These are phyloP conservation scores for Penicillium coffeae DNA, from an alignment of 495 filamentous ascomycete species.

Conservation along the genomic window DNA sequence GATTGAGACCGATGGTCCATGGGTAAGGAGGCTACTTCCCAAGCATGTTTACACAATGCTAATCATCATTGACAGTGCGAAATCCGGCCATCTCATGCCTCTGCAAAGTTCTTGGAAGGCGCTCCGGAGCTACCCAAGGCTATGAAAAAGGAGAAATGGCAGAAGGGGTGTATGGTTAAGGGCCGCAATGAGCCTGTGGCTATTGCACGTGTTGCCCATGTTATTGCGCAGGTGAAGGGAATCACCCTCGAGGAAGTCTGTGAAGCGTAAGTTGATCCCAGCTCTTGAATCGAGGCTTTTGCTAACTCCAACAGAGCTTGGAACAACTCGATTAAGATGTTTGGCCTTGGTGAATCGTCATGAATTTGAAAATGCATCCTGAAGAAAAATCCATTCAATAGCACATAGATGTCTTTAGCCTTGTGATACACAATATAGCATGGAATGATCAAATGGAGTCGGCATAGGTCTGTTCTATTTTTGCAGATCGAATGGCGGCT, in stretches of 20 bases:
- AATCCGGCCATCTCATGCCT: conserved; percentile 52
- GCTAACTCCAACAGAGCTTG: conserved; percentile 53
- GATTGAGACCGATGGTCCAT: conserved; percentile 93
- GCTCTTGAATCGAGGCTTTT: background rate
- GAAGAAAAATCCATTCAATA: too few species aligned
- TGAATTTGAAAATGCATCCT: background rate
- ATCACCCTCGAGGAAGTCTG: conserved; percentile 73
- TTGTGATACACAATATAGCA: background rate
- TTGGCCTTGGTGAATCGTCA: conserved; percentile 58
- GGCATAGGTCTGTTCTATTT: too few species aligned
- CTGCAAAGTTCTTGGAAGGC: conserved; percentile 43
- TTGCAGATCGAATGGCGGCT: too few species aligned
- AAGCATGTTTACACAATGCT: background rate
- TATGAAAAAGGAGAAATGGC: conserved; percentile 96
- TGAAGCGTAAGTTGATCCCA: conserved; percentile 58
- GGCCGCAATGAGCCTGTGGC: conserved; percentile 86
- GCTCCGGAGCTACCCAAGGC: conserved; percentile 45
- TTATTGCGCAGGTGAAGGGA: conserved; percentile 80
- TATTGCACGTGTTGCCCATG: conserved; percentile 79
- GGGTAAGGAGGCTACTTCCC: conserved; percentile 43
- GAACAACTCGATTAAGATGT: conserved; percentile 78
- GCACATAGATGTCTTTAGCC: background rate
- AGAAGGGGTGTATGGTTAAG: conserved; percentile 77
- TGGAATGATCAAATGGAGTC: background rate
- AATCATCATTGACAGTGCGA: conserved; percentile 42